phyloP scores from a whole-genome alignment of 2,329 filamentous ascomycete genomes.

The Botrytis elliptica region DNA sequence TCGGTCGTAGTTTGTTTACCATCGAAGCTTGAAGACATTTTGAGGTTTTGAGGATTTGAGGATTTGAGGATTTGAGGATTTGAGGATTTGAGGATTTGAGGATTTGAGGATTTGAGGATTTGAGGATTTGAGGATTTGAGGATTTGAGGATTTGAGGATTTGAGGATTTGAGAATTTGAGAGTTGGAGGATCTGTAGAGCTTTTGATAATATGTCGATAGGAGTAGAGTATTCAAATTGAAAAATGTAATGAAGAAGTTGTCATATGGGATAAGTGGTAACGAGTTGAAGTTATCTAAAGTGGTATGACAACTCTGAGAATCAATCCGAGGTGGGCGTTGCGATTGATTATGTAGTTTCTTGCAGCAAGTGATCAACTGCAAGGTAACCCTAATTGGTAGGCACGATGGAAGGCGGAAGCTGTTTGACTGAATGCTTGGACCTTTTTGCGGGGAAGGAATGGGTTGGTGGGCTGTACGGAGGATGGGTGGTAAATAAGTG shows the following conservation, averaged over 20 bases:
- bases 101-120: no score
- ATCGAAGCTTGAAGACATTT: conserved; percentile 16
- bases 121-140: no score
- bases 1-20: background rate
- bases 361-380: background rate
- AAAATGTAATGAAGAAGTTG: background rate
- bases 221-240: background rate
- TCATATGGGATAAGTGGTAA: background rate
- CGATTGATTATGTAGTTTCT: background rate
- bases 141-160: no score
- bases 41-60: background rate
- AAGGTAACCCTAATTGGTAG: background rate
- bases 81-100: no score
- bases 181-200: background rate
- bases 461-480: background rate
- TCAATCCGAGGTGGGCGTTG: background rate
- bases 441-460: conserved; percentile 10
- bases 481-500: background rate
- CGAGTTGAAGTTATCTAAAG: background rate
- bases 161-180: no score
- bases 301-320: background rate
- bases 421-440: background rate
- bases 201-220: background rate
- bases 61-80: background rate
- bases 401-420: background rate